Evolutionary conservation across 2,329 filamentous ascomycete species (phyloP), one percentile per base, ranked within the genome.

Genomic region (Hypomyces rosellus): DNA sequence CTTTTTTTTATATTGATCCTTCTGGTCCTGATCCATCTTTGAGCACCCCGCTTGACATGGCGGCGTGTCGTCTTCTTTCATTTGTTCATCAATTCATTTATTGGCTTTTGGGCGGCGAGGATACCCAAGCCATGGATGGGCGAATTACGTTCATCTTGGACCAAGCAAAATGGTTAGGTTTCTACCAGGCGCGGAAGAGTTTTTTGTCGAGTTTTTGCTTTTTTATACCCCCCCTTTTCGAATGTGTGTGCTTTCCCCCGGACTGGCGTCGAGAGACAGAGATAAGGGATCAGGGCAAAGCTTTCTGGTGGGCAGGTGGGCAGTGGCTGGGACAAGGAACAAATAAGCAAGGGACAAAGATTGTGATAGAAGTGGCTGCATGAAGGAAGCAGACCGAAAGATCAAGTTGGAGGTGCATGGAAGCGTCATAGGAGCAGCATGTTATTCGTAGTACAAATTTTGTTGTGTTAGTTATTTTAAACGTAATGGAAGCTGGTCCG

Each of bases 401-500:
- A 30, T 30, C 25, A 30, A 2, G 25, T 30, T 30, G 25, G 25
- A 30, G 25, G 25, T 30, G 25, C 25, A 30, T 30, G 4, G 25
- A 30, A 30, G 25, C 25, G 25, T 30, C 25, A 30, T 30, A 30
- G 25, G 25, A 30, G 25, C 25, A 30, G 25, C 25, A 30, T 30
- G 25, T 30, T 30, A 30, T 30, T 30, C 25, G 25, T 11, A 30
- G 25, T 8, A 30, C 25, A 30, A 30, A 30, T 39, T 51, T 38
- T 39, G 42, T 43, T 30, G 36, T 51, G 44, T 36, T 45, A 51
- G 37, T 51, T 51, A 51, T 48, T 51, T 36, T 46, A 50, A 43
- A 52, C 46, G 46, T 52, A 52, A 51, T 48, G 34, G 36, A 25
- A 48, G 45, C 25, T 41, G 50, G 38, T 40, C 39, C 45, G 41